Evolutionary conservation across 1,284 basidiomycete species (phyloP).

Genomic region (Garcileccinum viscosum): DNA sequence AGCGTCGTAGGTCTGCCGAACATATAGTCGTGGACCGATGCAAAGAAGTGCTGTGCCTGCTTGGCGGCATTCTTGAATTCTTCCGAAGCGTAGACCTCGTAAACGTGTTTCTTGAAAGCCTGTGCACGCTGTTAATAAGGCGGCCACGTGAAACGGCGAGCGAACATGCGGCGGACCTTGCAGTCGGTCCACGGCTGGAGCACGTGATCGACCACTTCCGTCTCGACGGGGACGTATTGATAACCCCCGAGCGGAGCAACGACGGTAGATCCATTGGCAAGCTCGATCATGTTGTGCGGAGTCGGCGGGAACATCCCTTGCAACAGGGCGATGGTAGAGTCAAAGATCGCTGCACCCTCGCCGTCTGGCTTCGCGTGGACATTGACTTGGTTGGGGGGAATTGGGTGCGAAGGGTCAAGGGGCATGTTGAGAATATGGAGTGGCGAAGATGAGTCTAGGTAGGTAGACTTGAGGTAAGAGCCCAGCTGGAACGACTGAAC

Average conservation of each 20-base stretch:
- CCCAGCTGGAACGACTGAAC: slow-evolving; percentile 78
- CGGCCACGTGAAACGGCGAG: slow-evolving; percentile 20
- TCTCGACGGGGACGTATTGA: slow-evolving; percentile 84
- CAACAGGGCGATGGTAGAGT: slow-evolving; percentile 75
- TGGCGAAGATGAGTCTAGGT: slow-evolving; percentile 69
- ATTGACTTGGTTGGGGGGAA: slow-evolving; percentile 68
- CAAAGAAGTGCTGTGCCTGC: slow-evolving; percentile 69
- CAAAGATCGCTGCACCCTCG: slow-evolving; percentile 85
- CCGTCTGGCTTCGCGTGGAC: slow-evolving; percentile 82
- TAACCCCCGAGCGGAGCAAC: slow-evolving; percentile 82
- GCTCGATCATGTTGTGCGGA: slow-evolving; percentile 65
- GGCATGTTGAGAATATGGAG: slow-evolving; percentile 72
- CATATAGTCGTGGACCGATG: slow-evolving; percentile 65
- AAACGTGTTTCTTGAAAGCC: slow-evolving; percentile 71
- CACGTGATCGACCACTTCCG: slow-evolving; percentile 79
- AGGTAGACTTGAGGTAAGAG: slow-evolving; percentile 65
- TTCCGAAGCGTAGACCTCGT: slow-evolving; percentile 59
- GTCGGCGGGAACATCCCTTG: slow-evolving; percentile 84
- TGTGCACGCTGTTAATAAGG: slow-evolving; percentile 31
- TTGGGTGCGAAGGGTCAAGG: slow-evolving; percentile 36
- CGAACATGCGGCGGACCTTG: slow-evolving; percentile 53
- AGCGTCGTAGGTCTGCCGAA: slow-evolving; percentile 70
- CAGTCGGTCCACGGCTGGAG: slow-evolving; percentile 88
- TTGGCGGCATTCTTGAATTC: slow-evolving; percentile 67
- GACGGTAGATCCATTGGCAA: slow-evolving; percentile 81